phyloP scores from a whole-genome alignment of 202 grass and related monocot species.

The Eragrostis tef region DNA sequence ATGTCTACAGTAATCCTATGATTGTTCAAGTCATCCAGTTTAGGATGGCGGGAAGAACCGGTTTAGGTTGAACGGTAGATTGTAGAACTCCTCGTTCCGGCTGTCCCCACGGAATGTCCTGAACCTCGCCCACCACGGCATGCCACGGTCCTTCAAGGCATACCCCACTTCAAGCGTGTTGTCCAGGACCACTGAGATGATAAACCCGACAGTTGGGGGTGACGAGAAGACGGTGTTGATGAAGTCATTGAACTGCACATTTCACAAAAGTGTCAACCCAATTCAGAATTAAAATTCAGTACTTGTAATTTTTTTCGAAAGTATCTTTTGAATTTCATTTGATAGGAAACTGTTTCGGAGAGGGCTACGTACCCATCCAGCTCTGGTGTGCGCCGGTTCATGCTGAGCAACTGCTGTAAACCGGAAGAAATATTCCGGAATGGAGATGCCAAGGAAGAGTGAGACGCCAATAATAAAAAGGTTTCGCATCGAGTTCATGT shows the following conservation, averaged over 20 bases:
- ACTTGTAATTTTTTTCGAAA: background rate
- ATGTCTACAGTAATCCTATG: background rate
- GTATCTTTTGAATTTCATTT: background rate
- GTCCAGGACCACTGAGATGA: constrained; percentile 68
- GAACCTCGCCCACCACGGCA: constrained; percentile 87
- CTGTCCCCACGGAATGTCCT: constrained; percentile 79
- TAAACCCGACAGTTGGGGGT: constrained; percentile 65
- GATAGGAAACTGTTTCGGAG: background rate
- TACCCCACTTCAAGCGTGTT: constrained; percentile 73
- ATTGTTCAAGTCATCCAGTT: background rate
- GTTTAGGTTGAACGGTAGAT: constrained; percentile 85
- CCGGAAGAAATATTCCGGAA: constrained; percentile 74
- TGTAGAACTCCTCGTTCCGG: constrained; percentile 82
- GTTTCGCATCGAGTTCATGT: constrained; percentile 94
- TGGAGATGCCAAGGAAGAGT: constrained; percentile 80
- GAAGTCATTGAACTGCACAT: constrained; percentile 73
- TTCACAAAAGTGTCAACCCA: constrained; percentile 23
- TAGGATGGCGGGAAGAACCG: constrained; percentile 78
- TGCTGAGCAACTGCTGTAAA: constrained; percentile 52
- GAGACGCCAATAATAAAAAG: constrained; percentile 70
- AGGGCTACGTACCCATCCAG: constrained; percentile 67
- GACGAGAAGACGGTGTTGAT: constrained; percentile 81
- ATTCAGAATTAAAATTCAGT: background rate
- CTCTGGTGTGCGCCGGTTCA: constrained; percentile 64
- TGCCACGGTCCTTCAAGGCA: constrained; percentile 65